Base-by-base conservation (phyloP, 805 yeast species). In the Candida sanyiensis region DNA sequence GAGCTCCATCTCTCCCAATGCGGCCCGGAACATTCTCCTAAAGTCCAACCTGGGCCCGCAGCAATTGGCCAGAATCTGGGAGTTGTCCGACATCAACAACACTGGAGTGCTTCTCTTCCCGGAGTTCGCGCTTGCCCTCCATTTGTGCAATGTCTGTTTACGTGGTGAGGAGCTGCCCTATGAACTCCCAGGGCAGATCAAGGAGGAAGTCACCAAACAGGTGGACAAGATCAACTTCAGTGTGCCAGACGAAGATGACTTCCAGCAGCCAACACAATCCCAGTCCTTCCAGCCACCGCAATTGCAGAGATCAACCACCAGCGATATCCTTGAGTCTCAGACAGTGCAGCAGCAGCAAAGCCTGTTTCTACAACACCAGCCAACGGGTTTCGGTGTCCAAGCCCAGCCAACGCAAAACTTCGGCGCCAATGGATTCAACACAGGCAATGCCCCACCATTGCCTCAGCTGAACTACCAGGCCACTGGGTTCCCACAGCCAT, bases 81-180 rank as follows among this genome's bases (percentile, higher is more conserved):
- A 83, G 19, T 67, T 90, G 44, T 74, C 95, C 13, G 97, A 90
- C 56, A 83, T 95, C 2, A 83, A 80, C 51, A 82, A 76, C 52
- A 79, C 93, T 11, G 97, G 97, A 2, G 72, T 77, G 38, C 71
- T 90, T 41, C 63, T 90, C 48, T 90, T 89, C 56, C 97, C 97
- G 1, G 97, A 90, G 58, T 90, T 90, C 67, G 95, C 95, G 12
- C 68, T 90, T 48, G 94, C 96, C 13, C 75, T 90, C 68, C 90
- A 88, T 59, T 69, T 90, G 46, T 87, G 96, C 58, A 83, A 85
- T 49, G 61, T 76, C 52, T 81, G 81, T 0, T 67, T 85, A 47
- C 77, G 77, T 52, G 96, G 96, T 21, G 84, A 81, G 45, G 67
- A 81, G 4, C 67, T 89, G 43, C 97, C 97, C 2, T 67, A 67